Base-by-base conservation (phyloP, 768 basidiomycete species). In the Mycena venus region DNA sequence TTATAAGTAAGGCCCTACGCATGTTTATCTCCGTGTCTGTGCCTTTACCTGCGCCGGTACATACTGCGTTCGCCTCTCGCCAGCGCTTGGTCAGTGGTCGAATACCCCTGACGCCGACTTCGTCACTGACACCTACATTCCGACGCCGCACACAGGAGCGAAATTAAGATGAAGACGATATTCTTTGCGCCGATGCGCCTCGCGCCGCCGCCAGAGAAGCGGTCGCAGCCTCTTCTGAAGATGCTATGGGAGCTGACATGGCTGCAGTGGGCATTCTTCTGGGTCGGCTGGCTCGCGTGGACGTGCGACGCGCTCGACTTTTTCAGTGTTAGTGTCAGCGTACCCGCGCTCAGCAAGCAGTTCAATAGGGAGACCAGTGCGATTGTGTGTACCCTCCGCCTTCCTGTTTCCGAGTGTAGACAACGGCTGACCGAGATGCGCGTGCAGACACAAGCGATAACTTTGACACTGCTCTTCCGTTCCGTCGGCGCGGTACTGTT, bases 391-490 rank as follows among this genome's bases (percentile, higher is more conserved):
- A 19, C 19, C 36, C 40, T 40, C 19, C 25, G 32, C 61, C 59
- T 69, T 38, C 67, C 32, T 59, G 44, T 61, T 44, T 67, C n/a
- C 55, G 40, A 68, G 29, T 38, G 32, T 56, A 56, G 36, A 60
- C 31, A 60, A 60, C 58, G 58, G 58, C 68, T 60, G 47, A 69
- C 68, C 36, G 58, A 60, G 32, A 49, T 60, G 55, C 42, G 21
- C 58, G 34, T 34, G 49, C 73, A 90, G 89, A 95, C 95, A 61
- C 92, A 92, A 23, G 90, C 95, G 12, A 97, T 99, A 82, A 98
- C 97, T 8, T 87, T 98, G 58, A 98, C 97, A 0, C 88, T 99
- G 1, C 90, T 99, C 21, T 94, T 98, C 87, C 91, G 97, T 70
- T 94, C 95, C 4, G 85, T 90, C 63, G 94, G 94, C 31, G 93